Base-by-base conservation (phyloP, 148 eudicot species). In the Nepenthes gracilis region DNA sequence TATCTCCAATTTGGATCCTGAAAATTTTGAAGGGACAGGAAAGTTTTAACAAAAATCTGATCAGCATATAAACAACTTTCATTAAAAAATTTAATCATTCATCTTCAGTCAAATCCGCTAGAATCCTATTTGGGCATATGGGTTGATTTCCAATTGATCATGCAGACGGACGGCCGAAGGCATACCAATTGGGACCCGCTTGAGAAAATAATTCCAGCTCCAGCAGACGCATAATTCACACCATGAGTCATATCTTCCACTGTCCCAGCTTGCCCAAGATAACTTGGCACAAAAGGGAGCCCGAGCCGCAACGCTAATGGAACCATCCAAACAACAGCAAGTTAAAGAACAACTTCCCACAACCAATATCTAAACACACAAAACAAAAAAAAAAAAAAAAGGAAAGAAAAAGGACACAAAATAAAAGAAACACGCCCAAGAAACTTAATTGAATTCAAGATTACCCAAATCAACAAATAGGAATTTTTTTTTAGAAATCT, bases 151-250 rank as follows among this genome's bases (percentile, higher is more conserved):
- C 45, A 40, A 40, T 40, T 40, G 8, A 40, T 3, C 8, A 40
- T 40, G 45, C 4, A 40, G 6, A 40, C 6, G 45, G 45, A 40
- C 45, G 8, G 45, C 45, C 45, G 8, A 40, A 40, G 9, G n/a
- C 35, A 40, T 69, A 92, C 98, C 78, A 92, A 63, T 76, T 92
- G 96, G 45, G 95, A 82, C 54, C 98, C 98, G 50, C 85, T 92
- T 57, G 98, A 73, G 71, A 85, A 85, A 59, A 92, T 86, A 15
- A 92, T 88, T 36, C 96, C 96, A 67, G 96, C 88, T 36, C 94
- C 98, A 70, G 98, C 90, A 72, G 98, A 92, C 59, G 98, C 98
- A 66, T 88, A 92, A 70, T 92, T 92, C 60, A 88, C 90, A 33
- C 98, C 98, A 34, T 75, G 94, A 52, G 74, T 64, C 98, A 92